These are phyloP conservation scores for Lolium multiflorum DNA, from an alignment of 176 grass and related monocot genomes.

Conservation along the genomic window DNA sequence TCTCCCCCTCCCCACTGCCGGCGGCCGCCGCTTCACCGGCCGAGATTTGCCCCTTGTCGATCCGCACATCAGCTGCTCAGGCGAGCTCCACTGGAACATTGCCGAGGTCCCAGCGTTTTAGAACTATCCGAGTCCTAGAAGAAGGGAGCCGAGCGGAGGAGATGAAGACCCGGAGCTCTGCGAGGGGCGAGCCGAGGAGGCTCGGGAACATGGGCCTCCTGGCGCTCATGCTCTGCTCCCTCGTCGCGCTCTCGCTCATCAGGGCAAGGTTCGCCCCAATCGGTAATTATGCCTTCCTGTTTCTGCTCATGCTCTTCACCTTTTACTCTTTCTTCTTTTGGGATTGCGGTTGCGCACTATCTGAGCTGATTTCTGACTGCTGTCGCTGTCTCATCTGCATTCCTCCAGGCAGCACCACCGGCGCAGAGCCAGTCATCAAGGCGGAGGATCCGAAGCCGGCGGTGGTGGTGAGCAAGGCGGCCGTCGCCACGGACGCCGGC, in stretches of 20 bases:
- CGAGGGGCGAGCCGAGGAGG: slow-evolving; percentile 46
- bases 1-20: not conserved
- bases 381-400: slow-evolving; percentile 29
- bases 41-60: not conserved
- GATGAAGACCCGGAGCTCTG: slow-evolving; percentile 66
- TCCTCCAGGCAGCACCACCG: slow-evolving; percentile 12
- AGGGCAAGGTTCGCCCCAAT: slow-evolving; percentile 55
- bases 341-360: not conserved
- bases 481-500: slow-evolving; percentile 16
- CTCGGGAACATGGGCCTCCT: slow-evolving; percentile 59
- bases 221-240: slow-evolving; percentile 59
- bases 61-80: not conserved
- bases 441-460: slow-evolving; percentile 36
- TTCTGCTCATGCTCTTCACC: not conserved
- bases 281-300: not conserved
- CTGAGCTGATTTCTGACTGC: not conserved
- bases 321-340: not conserved
- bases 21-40: slow-evolving; percentile 7
- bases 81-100: not conserved
- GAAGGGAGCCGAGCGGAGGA: not conserved
- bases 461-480: not conserved
- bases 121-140: too few relatives aligned
- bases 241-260: slow-evolving; percentile 67
- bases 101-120: not conserved
- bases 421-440: slow-evolving; percentile 45